Base-by-base conservation (phyloP, 306 rosid genomes). In the Citrullus amarus region DNA sequence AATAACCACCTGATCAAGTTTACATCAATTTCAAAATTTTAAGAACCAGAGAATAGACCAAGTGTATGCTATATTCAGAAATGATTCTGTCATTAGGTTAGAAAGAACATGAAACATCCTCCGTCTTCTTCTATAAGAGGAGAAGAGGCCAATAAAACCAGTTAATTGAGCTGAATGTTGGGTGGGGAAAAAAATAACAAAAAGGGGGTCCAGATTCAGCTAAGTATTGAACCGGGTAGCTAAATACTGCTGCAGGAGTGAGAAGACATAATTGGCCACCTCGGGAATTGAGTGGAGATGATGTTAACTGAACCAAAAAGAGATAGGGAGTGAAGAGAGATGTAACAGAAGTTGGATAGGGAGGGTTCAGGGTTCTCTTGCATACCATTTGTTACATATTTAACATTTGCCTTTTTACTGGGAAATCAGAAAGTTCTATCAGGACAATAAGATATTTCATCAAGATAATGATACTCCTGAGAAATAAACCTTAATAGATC, bases 1-100 rank as follows among this genome's bases (percentile, higher is more conserved):
- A 83, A 94, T 87, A 62, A 92, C 53, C 83, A 94, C 93, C 98
- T 94, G 30, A 66, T 39, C 51, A 38, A 39, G 51, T 66, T 25
- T 48, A 48, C 58, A 48, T 48, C 76, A 71, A 46, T 89, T 62
- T 66, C 85, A 77, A 80, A 66, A 79, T 54, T 25, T 78, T 59
- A 75, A 86, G 54, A 76, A 76, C 22, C 20, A 38, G 15, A 39
- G 36, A 53, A 16, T 10, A 30, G 16, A 74, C 36, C 53, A 12
- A 66, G 56, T 15, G 8, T 72, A 57, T 13, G 16, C 16, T 34
- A 55, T 25, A 13, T 25, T 48, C 14, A 13, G 51, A 54, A 55
- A 75, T 36, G 53, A 56, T 32, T 12, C 1, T 50, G 43, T 12
- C 16, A 9, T 48, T 22, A 48, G 58, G 39, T 46, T 71, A 20